Evolutionary conservation across 805 yeast species (phyloP), one percentile per base, ranked within the genome.

Genomic region (Spathaspora boniae): DNA sequence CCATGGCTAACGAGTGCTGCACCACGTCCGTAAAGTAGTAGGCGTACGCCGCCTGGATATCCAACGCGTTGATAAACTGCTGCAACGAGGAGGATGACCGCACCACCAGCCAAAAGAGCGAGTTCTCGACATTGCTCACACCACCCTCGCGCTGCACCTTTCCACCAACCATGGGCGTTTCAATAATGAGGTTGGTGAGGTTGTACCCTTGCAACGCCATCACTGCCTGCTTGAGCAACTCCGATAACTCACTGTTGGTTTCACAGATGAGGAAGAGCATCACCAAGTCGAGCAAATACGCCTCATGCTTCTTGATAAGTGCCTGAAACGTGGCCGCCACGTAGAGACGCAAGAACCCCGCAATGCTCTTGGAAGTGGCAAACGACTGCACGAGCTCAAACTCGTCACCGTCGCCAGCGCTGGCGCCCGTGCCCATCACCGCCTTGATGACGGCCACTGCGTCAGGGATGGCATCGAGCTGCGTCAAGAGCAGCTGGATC

Each of bases 191-290:
- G 4, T 46, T 47, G 34, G 54, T 38, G 9, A 29, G 19, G 4
- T 41, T 34, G 38, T 63, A 65, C 8, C 46, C 48, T 9, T 47
- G 44, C 29, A 65, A 51, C 33, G 49, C 54, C 8, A 35, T 35
- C 25, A 58, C 36, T 0, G 61, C 45, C 28, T 43, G 33, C 31
- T 58, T 55, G 26, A 56, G 42, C 14, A 58, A 44, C 5, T 39
- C 41, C 8, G 59, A 34, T 11, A 58, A 46, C 12, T 47, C 48
- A 2, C 55, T 58, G 42, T 56, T 56, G 6, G 48, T 48, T 31
- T 65, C 70, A 40, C 66, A 58, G 3, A 60, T 37, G 16, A 64
- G 45, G 20, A 66, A 48, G 30, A 66, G 45, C 2, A 61, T 45
- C 8, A 56, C 39, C 33, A 66, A 47, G 23, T 46, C 48, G n/a